Percentiles rank a stretch among this genome's conserved stretches.
Conservation (phyloP, 306 rosid genomes). For the Medicago lupulina region DNA sequence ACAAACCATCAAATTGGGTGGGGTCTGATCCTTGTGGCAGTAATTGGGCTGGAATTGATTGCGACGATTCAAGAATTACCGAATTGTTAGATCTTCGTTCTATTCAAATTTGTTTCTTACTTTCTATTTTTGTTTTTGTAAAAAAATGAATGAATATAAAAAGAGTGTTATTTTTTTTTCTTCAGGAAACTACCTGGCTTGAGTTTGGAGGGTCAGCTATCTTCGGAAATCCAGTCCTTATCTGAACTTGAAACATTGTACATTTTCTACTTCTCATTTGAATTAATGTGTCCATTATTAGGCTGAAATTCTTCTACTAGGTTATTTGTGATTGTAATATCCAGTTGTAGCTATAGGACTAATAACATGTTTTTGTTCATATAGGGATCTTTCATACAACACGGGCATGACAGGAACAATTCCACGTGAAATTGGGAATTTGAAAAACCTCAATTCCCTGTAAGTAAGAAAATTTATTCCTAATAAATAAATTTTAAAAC, state of each 20-base stretch:
- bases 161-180: conserved; percentile 3
- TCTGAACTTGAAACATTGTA: conserved; percentile 61
- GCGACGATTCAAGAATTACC: conserved; percentile 46
- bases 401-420: conserved; percentile 57
- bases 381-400: conserved; percentile 77
- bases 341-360: neutral
- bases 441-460: conserved; percentile 65
- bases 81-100: conserved; percentile 47
- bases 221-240: conserved; percentile 57
- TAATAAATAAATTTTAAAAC: conserved; percentile 4
- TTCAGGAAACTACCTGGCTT: conserved; percentile 55
- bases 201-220: conserved; percentile 53
- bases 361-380: conserved; percentile 33
- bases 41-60: conserved; percentile 52
- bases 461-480: conserved; percentile 45
- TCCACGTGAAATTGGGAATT: conserved; percentile 63
- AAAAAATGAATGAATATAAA: neutral
- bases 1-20: conserved; percentile 55
- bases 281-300: neutral
- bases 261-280: conserved; percentile 37
- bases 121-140: neutral
- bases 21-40: conserved; percentile 57
- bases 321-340: too few relatives aligned
- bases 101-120: conserved; percentile 17
- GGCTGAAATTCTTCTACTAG: neutral